Base-by-base conservation (phyloP, 768 basidiomycete genomes). In the Panus rudis region DNA sequence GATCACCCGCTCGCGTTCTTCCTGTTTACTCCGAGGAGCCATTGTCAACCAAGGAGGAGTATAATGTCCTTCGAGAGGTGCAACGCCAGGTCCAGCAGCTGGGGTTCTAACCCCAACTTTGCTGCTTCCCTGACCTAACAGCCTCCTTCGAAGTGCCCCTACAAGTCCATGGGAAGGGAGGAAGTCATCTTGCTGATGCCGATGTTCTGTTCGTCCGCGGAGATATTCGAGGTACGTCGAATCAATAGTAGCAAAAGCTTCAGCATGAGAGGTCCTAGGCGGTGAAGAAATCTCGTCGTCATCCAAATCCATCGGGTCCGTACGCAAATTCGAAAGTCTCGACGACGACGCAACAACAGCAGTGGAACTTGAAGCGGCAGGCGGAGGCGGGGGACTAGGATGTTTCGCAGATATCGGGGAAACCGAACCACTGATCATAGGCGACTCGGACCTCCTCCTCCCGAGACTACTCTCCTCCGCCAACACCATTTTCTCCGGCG, bases 1-100 rank as follows among this genome's bases (percentile, higher is more conserved):
- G 41, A 87, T 77, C 21, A 82, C 77, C 38, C 77, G 73, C 53
- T 80, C 76, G 11, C 78, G 73, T 47, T 79, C 76, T 56, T 89
- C 86, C 44, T 79, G 76, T 57, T 76, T 74, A 34, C 71, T 70
- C 33, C 84, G 74, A 3, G 79, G 73, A 6, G 78, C 73, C 44
- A 84, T 70, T 27, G 70, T 71, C 41, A 88, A 62, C 88, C 87
- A 91, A 6, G 74, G 73, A 13, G 73, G 74, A 7, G 58, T 60
- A 47, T 61, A 71, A 5, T 67, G 49, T 35, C 56, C 58, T 17
- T 57, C 48, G 2, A 52, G 46, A 22, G 47, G 41, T 5, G 55
- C 39, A 14, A 51, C 47, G 12, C 56, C 27, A 1, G 46, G 45
- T 7, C 52, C 54, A 2, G 51, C 16, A 2, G 53, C 38, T 14